These are phyloP conservation scores for Kwoniella europaea DNA, from an alignment of 768 basidiomycete species.

Conservation along the genomic window DNA sequence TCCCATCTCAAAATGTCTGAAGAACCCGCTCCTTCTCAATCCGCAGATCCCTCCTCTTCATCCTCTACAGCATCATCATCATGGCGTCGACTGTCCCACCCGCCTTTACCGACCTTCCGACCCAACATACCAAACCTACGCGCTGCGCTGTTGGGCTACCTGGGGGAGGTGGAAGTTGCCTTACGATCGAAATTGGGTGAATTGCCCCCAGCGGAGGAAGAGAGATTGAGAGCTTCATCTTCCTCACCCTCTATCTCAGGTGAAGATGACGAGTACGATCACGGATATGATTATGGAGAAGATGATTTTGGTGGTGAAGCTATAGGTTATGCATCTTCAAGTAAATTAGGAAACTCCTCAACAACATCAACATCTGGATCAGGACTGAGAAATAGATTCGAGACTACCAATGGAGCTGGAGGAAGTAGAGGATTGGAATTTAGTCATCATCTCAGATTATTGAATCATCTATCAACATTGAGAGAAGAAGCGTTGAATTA, in stretches of 20 bases:
- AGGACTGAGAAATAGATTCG: conserved; percentile 11
- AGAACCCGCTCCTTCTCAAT: not conserved
- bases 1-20: not conserved
- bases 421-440: not conserved
- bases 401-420: not conserved
- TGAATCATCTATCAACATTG: conserved; percentile 41
- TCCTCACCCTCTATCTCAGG: conserved; percentile 20
- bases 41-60: not conserved
- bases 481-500: conserved; percentile 43
- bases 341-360: not conserved
- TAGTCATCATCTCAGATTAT: conserved; percentile 21
- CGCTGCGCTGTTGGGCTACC: conserved; percentile 52
- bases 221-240: conserved; percentile 18
- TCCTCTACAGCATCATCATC: conserved; percentile 12
- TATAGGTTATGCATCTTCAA: conserved; percentile 17
- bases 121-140: conserved; percentile 41
- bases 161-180: conserved; percentile 52
- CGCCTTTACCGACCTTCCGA: conserved; percentile 34
- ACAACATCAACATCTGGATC: not conserved
- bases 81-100: conserved; percentile 35
- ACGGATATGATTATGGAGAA: conserved; percentile 5
- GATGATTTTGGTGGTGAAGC: conserved; percentile 14
- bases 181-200: conserved; percentile 37
- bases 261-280: conserved; percentile 6
- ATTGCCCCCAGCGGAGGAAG: conserved; percentile 7